phyloP scores from a whole-genome alignment of 257 asterid species.

The Solanum chiquidenum region DNA sequence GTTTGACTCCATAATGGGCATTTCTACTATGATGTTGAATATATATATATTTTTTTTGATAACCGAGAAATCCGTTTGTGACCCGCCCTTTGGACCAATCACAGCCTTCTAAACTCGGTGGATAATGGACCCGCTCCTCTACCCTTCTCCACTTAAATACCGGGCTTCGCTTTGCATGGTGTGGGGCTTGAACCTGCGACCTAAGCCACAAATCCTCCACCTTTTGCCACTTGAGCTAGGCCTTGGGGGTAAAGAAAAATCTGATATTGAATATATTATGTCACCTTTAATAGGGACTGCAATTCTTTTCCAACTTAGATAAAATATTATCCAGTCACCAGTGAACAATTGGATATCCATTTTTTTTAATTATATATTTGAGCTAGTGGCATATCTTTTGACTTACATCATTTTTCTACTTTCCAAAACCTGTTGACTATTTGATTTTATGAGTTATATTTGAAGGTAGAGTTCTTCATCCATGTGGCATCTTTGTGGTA shows the following conservation, averaged over 20 bases:
- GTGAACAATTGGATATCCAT: not conserved
- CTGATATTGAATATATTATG: not conserved
- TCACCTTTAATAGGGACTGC: not conserved
- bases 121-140: too few relatives aligned
- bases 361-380: not conserved
- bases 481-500: not conserved
- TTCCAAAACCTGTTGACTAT: not conserved
- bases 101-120: too few relatives aligned
- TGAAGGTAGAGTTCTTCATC: not conserved
- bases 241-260: too few relatives aligned
- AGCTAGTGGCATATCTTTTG: not conserved
- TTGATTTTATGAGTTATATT: not conserved
- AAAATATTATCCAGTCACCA: not conserved
- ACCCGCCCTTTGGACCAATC: too few relatives aligned
- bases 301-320: not conserved
- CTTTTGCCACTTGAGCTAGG: too few relatives aligned
- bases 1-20: not conserved
- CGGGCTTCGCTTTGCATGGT: too few relatives aligned
- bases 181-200: too few relatives aligned
- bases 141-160: too few relatives aligned
- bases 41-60: too few relatives aligned
- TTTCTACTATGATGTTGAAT: not conserved
- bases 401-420: not conserved
- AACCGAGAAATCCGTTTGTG: too few relatives aligned
- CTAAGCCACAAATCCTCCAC: too few relatives aligned